phyloP scores from a whole-genome alignment of 2,329 filamentous ascomycete species.

The Pyrenophora teres region DNA sequence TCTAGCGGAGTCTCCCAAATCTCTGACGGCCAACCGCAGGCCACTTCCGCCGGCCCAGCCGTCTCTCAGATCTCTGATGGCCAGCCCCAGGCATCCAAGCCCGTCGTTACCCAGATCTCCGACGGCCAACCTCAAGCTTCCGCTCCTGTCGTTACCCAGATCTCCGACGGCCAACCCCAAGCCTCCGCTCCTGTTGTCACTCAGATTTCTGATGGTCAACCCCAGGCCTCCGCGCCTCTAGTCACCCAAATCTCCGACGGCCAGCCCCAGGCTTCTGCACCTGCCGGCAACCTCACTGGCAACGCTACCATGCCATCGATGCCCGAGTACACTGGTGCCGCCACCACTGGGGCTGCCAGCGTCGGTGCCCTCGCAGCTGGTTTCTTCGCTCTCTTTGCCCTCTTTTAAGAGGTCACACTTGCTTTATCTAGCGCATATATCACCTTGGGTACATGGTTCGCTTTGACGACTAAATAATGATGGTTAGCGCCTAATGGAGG shows the following conservation, averaged over 20 bases:
- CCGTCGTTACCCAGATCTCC: slow-evolving; percentile 32
- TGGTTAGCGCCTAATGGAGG: slow-evolving; percentile 1
- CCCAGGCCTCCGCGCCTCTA: slow-evolving; percentile 17
- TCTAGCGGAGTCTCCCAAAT: slow-evolving; percentile 32
- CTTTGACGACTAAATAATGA: slow-evolving; percentile 6
- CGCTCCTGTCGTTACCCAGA: slow-evolving; percentile 23
- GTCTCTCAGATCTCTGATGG: slow-evolving; percentile 40
- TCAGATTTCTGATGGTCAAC: slow-evolving; percentile 35
- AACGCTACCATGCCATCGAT: slow-evolving; percentile 19
- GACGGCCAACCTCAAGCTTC: slow-evolving; percentile 36
- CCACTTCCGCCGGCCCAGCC: slow-evolving; percentile 5
- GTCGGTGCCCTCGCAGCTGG: slow-evolving; percentile 36
- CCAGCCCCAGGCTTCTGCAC: slow-evolving; percentile 30
- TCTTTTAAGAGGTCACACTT: slow-evolving; percentile 29
- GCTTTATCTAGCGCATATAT: not conserved
- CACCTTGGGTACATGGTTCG: not conserved
- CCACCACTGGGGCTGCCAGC: slow-evolving; percentile 24
- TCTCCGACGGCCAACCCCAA: slow-evolving; percentile 32
- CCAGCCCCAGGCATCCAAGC: slow-evolving; percentile 30
- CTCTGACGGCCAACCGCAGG: slow-evolving; percentile 31
- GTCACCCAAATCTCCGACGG: slow-evolving; percentile 40
- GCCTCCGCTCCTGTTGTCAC: slow-evolving; percentile 24
- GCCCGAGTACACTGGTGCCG: slow-evolving; percentile 40
- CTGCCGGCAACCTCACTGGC: slow-evolving; percentile 15
- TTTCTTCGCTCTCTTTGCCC: slow-evolving; percentile 33